These are phyloP conservation scores for Dictyostelium gargantuum DNA, from an alignment of 208 protist genomes.

Conservation along the genomic window DNA sequence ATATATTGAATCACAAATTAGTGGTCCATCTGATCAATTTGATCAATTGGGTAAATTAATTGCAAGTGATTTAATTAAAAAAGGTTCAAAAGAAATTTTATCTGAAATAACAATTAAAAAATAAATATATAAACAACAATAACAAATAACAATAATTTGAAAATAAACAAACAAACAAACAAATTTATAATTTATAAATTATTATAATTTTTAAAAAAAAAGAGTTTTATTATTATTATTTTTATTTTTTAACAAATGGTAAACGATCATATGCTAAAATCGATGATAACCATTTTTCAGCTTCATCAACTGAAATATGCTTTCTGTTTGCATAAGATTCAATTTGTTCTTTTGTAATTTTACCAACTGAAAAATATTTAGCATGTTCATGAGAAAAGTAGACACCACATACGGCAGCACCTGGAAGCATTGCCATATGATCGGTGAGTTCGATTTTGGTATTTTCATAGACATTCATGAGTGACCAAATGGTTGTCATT, in stretches of 20 bases:
- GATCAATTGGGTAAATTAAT: not conserved
- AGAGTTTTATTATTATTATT: not conserved
- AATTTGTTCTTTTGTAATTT: conserved; percentile 94
- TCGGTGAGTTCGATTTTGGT: conserved; percentile 89
- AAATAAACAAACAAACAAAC: not conserved
- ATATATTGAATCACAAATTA: not conserved
- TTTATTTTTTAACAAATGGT: conserved; percentile 1
- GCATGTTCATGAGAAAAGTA: conserved; percentile 92
- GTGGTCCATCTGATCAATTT: not conserved
- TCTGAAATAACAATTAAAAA: not conserved
- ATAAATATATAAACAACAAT: not conserved
- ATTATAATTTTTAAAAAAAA: not conserved
- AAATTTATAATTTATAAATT: not conserved
- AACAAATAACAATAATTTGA: not conserved
- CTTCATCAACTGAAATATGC: conserved; percentile 75
- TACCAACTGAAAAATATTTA: conserved; percentile 96
- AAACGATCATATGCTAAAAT: conserved; percentile 81
- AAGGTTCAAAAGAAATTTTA: conserved; percentile 53
- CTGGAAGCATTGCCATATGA: conserved; percentile 93
- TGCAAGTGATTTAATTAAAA: not conserved
- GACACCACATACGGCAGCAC: conserved; percentile 93
- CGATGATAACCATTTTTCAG: conserved; percentile 81
- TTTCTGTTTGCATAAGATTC: conserved; percentile 90
- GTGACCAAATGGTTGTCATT: conserved; percentile 92
- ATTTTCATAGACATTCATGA: conserved; percentile 76